These are phyloP conservation scores for Geotrichum fermentans DNA, from an alignment of 1,139 yeast genomes.

Conservation along the genomic window DNA sequence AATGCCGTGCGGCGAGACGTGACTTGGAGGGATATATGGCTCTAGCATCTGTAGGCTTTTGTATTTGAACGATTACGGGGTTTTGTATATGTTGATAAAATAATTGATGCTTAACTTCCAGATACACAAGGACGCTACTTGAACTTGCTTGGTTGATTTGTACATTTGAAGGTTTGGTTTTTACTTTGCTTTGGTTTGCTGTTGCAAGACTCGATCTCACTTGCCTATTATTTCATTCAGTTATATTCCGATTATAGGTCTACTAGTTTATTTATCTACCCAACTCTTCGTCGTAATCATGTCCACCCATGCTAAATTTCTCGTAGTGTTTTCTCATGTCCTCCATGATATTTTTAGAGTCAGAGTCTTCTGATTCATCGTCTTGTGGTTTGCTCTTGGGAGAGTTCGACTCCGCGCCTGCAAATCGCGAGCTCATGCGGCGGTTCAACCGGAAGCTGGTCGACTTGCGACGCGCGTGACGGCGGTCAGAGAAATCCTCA, in stretches of 20 bases:
- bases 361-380: constrained; percentile 1
- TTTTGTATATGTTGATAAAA: too few relatives aligned
- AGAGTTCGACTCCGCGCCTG: neutral
- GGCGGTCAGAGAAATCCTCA: constrained; percentile 30
- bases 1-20: constrained; percentile 88
- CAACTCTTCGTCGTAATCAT: constrained; percentile 6
- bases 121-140: too few relatives aligned
- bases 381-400: neutral
- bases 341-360: constrained; percentile 3
- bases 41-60: too few relatives aligned
- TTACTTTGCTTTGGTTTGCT: too few relatives aligned
- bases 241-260: neutral
- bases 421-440: constrained; percentile 19
- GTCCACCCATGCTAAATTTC: neutral
- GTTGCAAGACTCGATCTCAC: too few relatives aligned
- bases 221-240: neutral
- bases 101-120: too few relatives aligned
- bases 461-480: constrained; percentile 26
- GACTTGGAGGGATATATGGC: constrained; percentile 72
- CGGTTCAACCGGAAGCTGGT: constrained; percentile 24
- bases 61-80: too few relatives aligned
- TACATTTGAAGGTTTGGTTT: too few relatives aligned
- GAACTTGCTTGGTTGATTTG: too few relatives aligned
- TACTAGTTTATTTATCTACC: neutral
- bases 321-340: constrained; percentile 1